phyloP scores from a whole-genome alignment of 768 basidiomycete species.

The Phylloporus sp. region DNA sequence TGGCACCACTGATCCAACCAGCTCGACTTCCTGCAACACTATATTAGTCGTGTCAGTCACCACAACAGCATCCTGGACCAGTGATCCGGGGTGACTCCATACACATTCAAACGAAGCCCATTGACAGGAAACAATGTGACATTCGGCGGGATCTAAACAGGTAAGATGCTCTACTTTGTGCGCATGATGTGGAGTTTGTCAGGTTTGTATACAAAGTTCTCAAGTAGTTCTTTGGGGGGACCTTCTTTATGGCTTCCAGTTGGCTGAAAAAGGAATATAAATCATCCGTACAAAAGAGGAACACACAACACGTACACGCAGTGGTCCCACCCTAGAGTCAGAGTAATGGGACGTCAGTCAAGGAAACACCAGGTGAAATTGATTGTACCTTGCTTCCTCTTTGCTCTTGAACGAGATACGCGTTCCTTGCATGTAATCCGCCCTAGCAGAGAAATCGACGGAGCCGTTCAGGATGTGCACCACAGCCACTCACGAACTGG shows the following conservation, averaged over 20 bases:
- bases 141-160: constrained; percentile 6
- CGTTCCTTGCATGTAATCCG: constrained; percentile 95
- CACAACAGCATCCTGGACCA: too few species aligned
- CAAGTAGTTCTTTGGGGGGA: constrained; percentile 87
- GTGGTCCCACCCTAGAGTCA: constrained; percentile 81
- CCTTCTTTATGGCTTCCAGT: constrained; percentile 54
- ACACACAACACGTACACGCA: constrained; percentile 59
- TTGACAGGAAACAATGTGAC: neutral
- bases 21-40: too few species aligned
- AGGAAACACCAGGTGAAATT: neutral
- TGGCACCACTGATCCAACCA: too few species aligned
- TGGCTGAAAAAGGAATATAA: constrained; percentile 40
- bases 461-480: neutral
- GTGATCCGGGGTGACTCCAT: too few species aligned
- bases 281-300: constrained; percentile 3
- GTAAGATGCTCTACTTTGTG: constrained; percentile 71
- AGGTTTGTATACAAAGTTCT: constrained; percentile 85
- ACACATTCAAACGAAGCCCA: too few species aligned
- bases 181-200: constrained; percentile 75
- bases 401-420: constrained; percentile 77
- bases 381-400: constrained; percentile 85
- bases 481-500: constrained; percentile 71
- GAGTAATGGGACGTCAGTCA: neutral
- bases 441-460: constrained; percentile 41
- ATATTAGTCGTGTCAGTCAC: too few species aligned